Base-by-base conservation (phyloP, 1,284 basidiomycete species). In the Cryptococcus floricola region DNA sequence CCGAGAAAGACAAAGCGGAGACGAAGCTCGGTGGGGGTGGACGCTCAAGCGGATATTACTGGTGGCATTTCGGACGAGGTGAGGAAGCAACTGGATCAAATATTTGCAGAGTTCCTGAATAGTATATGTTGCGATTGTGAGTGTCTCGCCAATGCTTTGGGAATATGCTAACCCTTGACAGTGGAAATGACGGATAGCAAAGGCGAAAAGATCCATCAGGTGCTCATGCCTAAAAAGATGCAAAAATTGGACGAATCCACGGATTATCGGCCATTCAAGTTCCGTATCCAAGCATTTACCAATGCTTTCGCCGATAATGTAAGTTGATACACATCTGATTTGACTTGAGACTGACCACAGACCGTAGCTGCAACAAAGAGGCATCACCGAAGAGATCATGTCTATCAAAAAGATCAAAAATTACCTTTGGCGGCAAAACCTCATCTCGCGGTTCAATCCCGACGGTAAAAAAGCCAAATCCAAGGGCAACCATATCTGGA, bases 401-500 rank as follows among this genome's bases (percentile, higher is more conserved):
- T 80, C 80, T n/a, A 73, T 77, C 66, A 80, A 81, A 60, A 76
- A 94, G 88, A 87, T 98, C 77, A 91, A 95, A 66, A 90, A 92
- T 70, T 99, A 96, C 79, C 84, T 99, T 48, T 99, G 96, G 96
- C 79, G 88, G 81, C 82, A 83, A 64, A 87, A 88, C 25, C 88
- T 89, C 70, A 98, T 99, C 70, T 88, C 94, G 46, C 88, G 96
- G 28, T 98, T 95, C 82, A 98, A 98, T 75, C 93, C 98, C 70
- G 96, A 98, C 75, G 96, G 93, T 38, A 97, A 97, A 78, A 99
- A 99, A 79, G 91, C 94, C 37, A 99, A 99, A 79, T 95, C 92
- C 52, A 98, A 98, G 80, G 96, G 96, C 52, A 98, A 98, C 77
- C 95, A 98, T 72, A 96, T 98, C 64, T 99, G 96, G 96, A 95